A percentile compares a stretch with the other conserved stretches of the same genome.
phyloP scores from a whole-genome alignment of 495 filamentous ascomycete species.

The Margaritispora aquatica region DNA sequence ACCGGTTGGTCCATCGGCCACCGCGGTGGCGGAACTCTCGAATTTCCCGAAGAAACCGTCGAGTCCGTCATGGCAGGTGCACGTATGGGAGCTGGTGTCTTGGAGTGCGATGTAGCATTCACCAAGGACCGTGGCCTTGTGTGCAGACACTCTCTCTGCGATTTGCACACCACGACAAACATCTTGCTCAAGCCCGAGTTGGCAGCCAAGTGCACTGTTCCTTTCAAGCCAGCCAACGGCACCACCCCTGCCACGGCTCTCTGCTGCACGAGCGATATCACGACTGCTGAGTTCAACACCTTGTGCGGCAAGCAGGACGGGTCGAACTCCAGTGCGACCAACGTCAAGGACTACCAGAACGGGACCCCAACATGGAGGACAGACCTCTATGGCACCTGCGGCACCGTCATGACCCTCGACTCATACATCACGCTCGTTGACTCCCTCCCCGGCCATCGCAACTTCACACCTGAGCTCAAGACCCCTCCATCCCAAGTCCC shows the following conservation, averaged over 20 bases:
- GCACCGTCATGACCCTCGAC: constrained; percentile 43
- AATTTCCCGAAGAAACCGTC: constrained; percentile 55
- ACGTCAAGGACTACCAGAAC: constrained; percentile 42
- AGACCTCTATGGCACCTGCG: constrained; percentile 52
- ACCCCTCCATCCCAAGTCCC: constrained; percentile 39
- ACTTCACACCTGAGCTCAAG: constrained; percentile 59
- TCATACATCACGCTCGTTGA: constrained; percentile 49
- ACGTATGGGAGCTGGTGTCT: constrained; percentile 56
- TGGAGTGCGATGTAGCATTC: constrained; percentile 60
- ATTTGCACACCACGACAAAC: constrained; percentile 59
- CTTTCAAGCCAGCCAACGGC: constrained; percentile 44
- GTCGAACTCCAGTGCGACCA: constrained; percentile 45
- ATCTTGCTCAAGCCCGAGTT: constrained; percentile 50
- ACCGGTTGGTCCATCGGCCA: constrained; percentile 50
- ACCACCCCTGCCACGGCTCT: constrained; percentile 37
- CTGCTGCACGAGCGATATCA: constrained; percentile 62
- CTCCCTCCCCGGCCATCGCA: constrained; percentile 29
- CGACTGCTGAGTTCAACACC: constrained; percentile 49
- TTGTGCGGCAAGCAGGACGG: constrained; percentile 60
- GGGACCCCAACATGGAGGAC: constrained; percentile 51
- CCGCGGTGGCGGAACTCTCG: constrained; percentile 49
- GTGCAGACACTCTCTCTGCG: constrained; percentile 57
- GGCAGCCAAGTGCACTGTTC: constrained; percentile 52
- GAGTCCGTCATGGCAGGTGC: constrained; percentile 46
- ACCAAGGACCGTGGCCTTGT: constrained; percentile 54